Conservation (phyloP, 371 early-diverging fungal species). For the Apophysomyces variabilis region DNA sequence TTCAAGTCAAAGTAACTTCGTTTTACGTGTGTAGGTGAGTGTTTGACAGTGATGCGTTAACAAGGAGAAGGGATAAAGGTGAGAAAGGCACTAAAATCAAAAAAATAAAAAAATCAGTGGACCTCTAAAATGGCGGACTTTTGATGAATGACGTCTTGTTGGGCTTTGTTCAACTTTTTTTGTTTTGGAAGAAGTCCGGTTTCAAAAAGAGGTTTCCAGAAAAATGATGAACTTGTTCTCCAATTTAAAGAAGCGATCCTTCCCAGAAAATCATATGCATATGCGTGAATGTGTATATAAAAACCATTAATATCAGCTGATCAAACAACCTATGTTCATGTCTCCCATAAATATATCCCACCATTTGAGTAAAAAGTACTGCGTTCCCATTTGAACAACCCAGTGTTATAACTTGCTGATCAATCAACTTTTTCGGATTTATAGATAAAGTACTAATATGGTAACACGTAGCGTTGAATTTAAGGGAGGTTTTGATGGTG, state of each 20-base stretch:
- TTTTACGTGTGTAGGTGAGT: neutral
- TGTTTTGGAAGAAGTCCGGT: neutral
- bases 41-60: neutral
- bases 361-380: no score
- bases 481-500: neutral
- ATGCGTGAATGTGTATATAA: neutral
- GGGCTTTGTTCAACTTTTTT: neutral
- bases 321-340: neutral
- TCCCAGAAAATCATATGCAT: neutral
- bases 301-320: neutral
- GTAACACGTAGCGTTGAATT: conserved; percentile 1
- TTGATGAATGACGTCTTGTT: conserved; percentile 3
- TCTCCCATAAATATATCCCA: neutral
- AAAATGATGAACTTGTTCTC: neutral
- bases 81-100: neutral
- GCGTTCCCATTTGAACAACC: no score
- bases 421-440: neutral
- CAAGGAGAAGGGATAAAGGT: neutral
- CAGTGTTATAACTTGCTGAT: neutral
- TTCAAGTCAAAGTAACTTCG: neutral
- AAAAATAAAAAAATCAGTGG: neutral
- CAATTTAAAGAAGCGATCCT: neutral
- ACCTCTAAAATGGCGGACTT: conserved; percentile 10
- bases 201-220: neutral
- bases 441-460: neutral